Evolutionary conservation across 257 asterid genomes (phyloP), one percentile per base, ranked within the genome.

Genomic region (Buddleja alternifolia): DNA sequence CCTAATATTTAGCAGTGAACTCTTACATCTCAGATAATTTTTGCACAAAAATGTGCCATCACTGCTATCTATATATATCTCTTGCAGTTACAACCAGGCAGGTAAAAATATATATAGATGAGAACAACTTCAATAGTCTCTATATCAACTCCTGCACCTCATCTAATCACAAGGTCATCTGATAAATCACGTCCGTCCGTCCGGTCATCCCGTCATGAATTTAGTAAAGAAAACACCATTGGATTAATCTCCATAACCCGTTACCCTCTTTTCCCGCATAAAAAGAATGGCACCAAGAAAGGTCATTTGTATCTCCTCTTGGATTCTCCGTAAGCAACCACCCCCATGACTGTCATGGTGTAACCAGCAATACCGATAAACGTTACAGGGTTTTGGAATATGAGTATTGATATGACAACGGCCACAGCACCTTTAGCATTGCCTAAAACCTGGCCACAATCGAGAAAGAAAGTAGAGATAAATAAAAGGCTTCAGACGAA

Each of bases 391-490:
- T 94, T 94, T 20, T 70, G 90, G 87, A 94, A 94, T 5, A 94
- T 66, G 63, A 94, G 95, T 58, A 94, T 94, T 7, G 99, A 94
- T 57, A 94, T 89, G n/a, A 94, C 97, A 51, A 94, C 99, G 0
- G 97, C 99, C 74, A 94, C 99, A 0, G 99, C 99, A 0, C 99
- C 99, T 72, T 94, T 94, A n/a, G 99, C 99, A 67, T 94, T 94
- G 62, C 99, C 97, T 66, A 94, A 73, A 37, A 94, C 99, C 99
- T 94, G 82, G 21, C 20, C 44, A 66, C 44, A 68, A 16, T 53
- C 11, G 2, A n/a, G 15, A 48, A 23, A 54, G 17, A 62, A 37
- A 15, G 19, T 56, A 8, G 20, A 7, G 11, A 51, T 55, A 17
- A 24, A n/a, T 4, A 72, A 32, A 16, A 63, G 21, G 42, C 2